Evolutionary conservation across 1,139 yeast genomes (phyloP).

Genomic region (Geotrichum reessii): DNA sequence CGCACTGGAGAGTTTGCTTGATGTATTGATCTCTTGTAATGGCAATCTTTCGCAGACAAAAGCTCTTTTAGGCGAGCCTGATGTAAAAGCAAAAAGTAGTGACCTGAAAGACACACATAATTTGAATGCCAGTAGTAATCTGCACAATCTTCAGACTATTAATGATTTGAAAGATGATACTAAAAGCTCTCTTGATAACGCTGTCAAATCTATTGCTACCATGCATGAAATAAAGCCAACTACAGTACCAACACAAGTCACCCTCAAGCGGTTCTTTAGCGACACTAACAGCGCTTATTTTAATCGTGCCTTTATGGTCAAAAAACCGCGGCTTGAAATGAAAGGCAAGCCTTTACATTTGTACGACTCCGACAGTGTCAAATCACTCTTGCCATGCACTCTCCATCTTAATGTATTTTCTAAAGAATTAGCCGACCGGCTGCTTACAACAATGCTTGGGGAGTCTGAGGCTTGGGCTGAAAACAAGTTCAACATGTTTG

Average conservation of each 20-base stretch:
- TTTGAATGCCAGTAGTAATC: no score
- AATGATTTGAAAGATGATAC: no score
- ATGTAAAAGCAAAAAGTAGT: not conserved
- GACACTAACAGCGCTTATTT: not conserved
- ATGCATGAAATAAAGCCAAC: not conserved
- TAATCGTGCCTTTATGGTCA: not conserved
- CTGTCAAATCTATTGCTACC: not conserved
- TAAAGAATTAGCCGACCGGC: constrained; percentile 40
- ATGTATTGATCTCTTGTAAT: constrained; percentile 34
- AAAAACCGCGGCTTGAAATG: not conserved
- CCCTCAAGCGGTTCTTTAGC: constrained; percentile 3
- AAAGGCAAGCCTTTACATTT: constrained; percentile 26
- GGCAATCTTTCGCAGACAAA: constrained; percentile 32
- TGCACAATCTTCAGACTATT: no score
- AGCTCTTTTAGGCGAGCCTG: constrained; percentile 24
- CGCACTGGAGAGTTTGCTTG: constrained; percentile 30
- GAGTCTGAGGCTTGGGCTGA: constrained; percentile 42
- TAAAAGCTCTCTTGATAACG: not conserved
- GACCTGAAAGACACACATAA: no score
- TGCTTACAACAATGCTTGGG: constrained; percentile 41
- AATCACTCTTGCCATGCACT: constrained; percentile 45
- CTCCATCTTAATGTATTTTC: constrained; percentile 51
- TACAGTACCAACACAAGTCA: constrained; percentile 1
- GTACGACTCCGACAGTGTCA: constrained; percentile 36
- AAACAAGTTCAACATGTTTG: constrained; percentile 50